phyloP scores from a whole-genome alignment of 495 filamentous ascomycete species.

The Tetracladium marchalianum region DNA sequence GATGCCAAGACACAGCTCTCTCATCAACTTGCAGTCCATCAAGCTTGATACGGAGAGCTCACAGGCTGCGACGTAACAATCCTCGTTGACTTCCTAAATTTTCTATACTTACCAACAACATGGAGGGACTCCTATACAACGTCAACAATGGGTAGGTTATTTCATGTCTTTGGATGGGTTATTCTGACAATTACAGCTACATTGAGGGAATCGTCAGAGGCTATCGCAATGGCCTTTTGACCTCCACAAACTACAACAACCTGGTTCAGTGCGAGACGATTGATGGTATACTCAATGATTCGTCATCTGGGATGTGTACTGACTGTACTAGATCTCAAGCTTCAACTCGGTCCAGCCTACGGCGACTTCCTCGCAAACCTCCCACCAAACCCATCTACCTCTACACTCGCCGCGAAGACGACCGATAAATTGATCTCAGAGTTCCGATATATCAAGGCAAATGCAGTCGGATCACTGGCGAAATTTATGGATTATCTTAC shows the following conservation, averaged over 20 bases:
- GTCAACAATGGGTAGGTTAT: conserved; percentile 74
- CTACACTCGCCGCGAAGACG: conserved; percentile 84
- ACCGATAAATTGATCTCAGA: conserved; percentile 97
- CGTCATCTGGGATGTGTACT: conserved; percentile 13
- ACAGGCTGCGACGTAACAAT: conserved; percentile 1
- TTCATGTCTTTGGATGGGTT: background rate
- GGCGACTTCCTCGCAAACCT: conserved; percentile 94
- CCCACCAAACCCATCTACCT: conserved; percentile 94
- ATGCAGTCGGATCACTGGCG: conserved; percentile 79
- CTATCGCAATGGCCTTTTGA: conserved; percentile 91
- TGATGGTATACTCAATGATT: conserved; percentile 54
- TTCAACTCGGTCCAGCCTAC: conserved; percentile 92
- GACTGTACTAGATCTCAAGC: conserved; percentile 68
- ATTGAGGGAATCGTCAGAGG: conserved; percentile 95
- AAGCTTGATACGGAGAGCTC: background rate
- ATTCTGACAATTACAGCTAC: conserved; percentile 51
- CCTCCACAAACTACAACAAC: conserved; percentile 84
- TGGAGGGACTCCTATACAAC: conserved; percentile 97
- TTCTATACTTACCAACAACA: conserved; percentile 26
- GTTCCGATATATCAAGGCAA: conserved; percentile 90
- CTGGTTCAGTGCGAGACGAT: conserved; percentile 97
- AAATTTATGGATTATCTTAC: conserved; percentile 96
- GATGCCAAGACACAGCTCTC: too few relatives aligned
- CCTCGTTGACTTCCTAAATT: background rate
- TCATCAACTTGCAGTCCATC: too few relatives aligned